Evolutionary conservation across 495 filamentous ascomycete genomes (phyloP), one percentile per base, ranked within the genome.

Genomic region (Cladorrhinum samala): DNA sequence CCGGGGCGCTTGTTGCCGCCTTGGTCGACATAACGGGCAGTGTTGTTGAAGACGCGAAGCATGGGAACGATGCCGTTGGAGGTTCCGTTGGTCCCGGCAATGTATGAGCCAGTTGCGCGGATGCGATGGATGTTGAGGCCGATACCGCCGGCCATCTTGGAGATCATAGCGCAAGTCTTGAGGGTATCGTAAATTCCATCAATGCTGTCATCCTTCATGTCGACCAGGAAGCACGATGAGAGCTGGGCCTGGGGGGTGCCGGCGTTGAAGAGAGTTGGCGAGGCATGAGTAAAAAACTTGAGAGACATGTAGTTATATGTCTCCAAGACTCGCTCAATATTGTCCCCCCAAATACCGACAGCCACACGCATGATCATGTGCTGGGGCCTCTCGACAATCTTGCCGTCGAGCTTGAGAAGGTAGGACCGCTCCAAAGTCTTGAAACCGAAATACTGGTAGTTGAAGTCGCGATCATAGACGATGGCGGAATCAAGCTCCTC

Each of bases 401-500:
- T 91, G 57, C 90, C 91, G 59, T 96, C 79, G 52, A 95, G 84
- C 51, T 91, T 88, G 27, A 98, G 82, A 20, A 98, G 84, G 64
- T 98, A 98, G 66, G 93, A 97, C 46, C 93, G 85, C 78, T 98
- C 93, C 38, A 98, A 79, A 2, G 93, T 98, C 83, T 98, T 98
- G 85, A 98, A 98, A 52, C 93, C 93, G 54, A 98, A 98, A 77
- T 90, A 98, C 76, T 98, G 95, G 77, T 98, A 98, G 79, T 97
- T 96, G 81, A 98, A 98, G 67, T 98, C 93, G 52, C 93, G 85
- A 72, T 98, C 93, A 59, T 97, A 98, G 57, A 98, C 93, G 63
- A 98, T 97, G 57, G 93, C 92, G 14, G 93, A 96, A 78, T 98
- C 95, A 36, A 98, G 79, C 66, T 97, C 93, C 19, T 95, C 92